phyloP scores from a whole-genome alignment of 768 basidiomycete genomes.

The Postia placenta region DNA sequence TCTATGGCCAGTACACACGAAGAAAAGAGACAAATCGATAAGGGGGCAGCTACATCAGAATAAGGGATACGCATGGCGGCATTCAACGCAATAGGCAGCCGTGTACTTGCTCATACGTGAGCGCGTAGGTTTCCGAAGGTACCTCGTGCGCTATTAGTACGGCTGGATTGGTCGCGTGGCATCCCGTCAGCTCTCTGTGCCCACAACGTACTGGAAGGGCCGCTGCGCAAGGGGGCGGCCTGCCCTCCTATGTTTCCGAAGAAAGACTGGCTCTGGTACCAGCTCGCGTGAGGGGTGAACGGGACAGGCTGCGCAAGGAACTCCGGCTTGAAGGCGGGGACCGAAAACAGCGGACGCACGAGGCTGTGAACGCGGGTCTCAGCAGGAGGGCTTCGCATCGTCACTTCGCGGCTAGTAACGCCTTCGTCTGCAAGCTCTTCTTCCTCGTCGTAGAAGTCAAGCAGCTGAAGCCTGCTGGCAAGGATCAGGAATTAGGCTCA shows the following conservation, averaged over 20 bases:
- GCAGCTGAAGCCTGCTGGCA: background rate
- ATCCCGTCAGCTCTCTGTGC: too few species aligned
- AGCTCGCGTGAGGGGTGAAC: background rate
- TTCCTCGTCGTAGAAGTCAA: background rate
- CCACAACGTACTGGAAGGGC: too few species aligned
- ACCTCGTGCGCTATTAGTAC: too few species aligned
- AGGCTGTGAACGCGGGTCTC: background rate
- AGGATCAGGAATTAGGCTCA: background rate
- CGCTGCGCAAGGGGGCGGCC: too few species aligned
- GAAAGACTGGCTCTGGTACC: background rate
- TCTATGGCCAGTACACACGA: background rate
- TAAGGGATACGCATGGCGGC: background rate
- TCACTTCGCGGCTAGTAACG: background rate
- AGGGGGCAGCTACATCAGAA: background rate
- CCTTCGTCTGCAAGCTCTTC: background rate
- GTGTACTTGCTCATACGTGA: too few species aligned
- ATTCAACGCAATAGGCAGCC: background rate
- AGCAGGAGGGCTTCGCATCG: background rate
- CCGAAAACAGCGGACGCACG: background rate
- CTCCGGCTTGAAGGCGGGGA: background rate
- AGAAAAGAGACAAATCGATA: background rate
- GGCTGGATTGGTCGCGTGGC: too few species aligned
- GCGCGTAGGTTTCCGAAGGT: too few species aligned
- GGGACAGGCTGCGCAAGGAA: background rate
- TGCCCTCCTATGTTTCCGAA: too few species aligned